A percentile compares a stretch with the other conserved stretches of the same genome.
Conservation (phyloP, 2,329 filamentous ascomycete species). For the Phaeosphaeriaceae sp. region DNA sequence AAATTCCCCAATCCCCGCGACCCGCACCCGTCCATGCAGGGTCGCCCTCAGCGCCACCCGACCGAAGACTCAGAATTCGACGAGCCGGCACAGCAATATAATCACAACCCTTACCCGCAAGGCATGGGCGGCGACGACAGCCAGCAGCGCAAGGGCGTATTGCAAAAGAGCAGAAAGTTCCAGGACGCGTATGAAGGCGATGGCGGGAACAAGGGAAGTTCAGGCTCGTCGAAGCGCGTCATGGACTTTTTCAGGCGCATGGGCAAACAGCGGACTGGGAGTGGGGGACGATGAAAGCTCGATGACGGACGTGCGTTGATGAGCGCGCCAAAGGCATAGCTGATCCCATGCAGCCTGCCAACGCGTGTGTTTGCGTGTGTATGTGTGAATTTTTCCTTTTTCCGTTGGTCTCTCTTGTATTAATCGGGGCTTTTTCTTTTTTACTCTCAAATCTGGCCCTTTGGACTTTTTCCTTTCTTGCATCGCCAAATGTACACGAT, state of each 20-base stretch:
- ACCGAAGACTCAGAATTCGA: slow-evolving; percentile 47
- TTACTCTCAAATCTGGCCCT: not conserved
- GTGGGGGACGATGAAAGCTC: not conserved
- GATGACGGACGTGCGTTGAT: no score
- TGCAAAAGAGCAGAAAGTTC: slow-evolving; percentile 88
- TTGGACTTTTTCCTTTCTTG: not conserved
- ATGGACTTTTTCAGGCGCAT: slow-evolving; percentile 98
- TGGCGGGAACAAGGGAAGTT: slow-evolving; percentile 39
- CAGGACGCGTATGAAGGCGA: slow-evolving; percentile 81
- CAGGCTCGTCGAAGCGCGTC: slow-evolving; percentile 84
- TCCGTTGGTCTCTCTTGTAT: not conserved
- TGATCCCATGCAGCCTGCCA: no score
- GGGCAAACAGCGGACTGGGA: slow-evolving; percentile 69
- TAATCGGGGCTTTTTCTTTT: not conserved
- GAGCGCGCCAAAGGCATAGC: not conserved
- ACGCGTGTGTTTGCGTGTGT: not conserved
- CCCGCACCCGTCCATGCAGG: slow-evolving; percentile 37
- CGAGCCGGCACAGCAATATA: slow-evolving; percentile 26
- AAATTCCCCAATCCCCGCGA: slow-evolving; percentile 44
- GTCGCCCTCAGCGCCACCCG: slow-evolving; percentile 37
- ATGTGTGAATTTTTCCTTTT: not conserved
- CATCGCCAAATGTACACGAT: not conserved
- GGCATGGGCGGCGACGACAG: slow-evolving; percentile 44
- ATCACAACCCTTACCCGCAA: slow-evolving; percentile 49
- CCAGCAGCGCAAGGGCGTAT: slow-evolving; percentile 57